Conservation (phyloP, 1,284 basidiomycete genomes). For the Erythrobasidium hasegawianum region DNA sequence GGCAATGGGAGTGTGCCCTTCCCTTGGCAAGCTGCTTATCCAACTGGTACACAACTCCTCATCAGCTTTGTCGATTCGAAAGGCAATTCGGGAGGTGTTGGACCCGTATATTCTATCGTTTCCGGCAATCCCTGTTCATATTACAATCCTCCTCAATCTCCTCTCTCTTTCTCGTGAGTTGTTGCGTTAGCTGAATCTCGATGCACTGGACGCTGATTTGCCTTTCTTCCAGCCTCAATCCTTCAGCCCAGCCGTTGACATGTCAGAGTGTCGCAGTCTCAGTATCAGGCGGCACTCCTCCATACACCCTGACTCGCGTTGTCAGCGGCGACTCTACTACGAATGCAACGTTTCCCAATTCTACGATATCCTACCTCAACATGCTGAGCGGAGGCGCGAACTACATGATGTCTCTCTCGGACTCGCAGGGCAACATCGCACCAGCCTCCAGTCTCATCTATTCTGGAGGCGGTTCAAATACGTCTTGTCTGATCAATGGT, state of each 20-base stretch:
- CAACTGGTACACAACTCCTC: conserved; percentile 29
- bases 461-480: conserved; percentile 27
- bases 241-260: conserved; percentile 20
- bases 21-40: conserved; percentile 14
- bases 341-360: conserved; percentile 27
- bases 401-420: conserved; percentile 29
- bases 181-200: too few species aligned
- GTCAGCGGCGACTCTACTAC: conserved; percentile 11
- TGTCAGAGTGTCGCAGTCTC: conserved; percentile 28
- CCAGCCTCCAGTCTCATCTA: conserved; percentile 25
- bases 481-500: conserved; percentile 26
- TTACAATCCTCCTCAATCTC: not conserved
- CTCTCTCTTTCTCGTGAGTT: not conserved
- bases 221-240: conserved; percentile 8
- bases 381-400: conserved; percentile 20
- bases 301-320: conserved; percentile 22
- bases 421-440: conserved; percentile 22
- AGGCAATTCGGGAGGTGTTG: conserved; percentile 32
- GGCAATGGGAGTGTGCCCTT: conserved; percentile 7
- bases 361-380: conserved; percentile 10
- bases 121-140: not conserved
- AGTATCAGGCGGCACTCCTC: conserved; percentile 13
- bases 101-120: conserved; percentile 22
- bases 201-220: too few species aligned
- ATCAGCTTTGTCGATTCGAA: conserved; percentile 32